Evolutionary conservation across 164 flowering plant genomes (phyloP), one percentile per base, ranked within the genome.

Genomic region (Kalanchoe fedtschenkoi): DNA sequence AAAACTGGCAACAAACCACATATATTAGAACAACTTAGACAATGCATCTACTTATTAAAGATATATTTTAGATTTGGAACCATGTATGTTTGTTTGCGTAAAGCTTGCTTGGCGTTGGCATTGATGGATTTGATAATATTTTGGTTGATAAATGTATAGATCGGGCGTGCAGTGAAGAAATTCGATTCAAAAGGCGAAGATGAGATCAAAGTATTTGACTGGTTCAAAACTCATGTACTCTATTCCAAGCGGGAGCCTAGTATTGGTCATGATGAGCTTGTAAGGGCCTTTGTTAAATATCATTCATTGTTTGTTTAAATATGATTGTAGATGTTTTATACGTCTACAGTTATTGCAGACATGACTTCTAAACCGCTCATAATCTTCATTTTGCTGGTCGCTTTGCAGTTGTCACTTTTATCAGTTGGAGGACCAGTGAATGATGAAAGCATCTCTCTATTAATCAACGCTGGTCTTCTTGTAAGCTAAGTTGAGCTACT

Each of bases 391-490:
- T 44, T 66, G 64, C 26, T 69, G 65, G 64, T 43, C 69, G 24
- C 61, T 43, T 64, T 75, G 75, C 82, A 90, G 99, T 81, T 81
- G 61, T 74, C 79, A 43, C 91, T 93, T 43, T 73, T 88, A 66
- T 80, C 97, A 57, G 62, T 68, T 58, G 96, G 95, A 28, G 99
- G 95, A 68, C 79, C 70, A 69, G 89, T 90, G 75, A 87, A 79
- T 70, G 97, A 93, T 68, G 80, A 73, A 16, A 91, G 91, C 65
- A 70, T 90, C 51, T 79, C 97, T 65, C 80, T 84, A 42, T 71
- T 93, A 47, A 88, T 93, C 53, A 90, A 84, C 72, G 87, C 91
- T 60, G 97, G 97, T 47, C 80, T 90, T 66, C 84, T 93, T 72
- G 99, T 93, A 71, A 84, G 97, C 80, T 47, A 38, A 73, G 58